These are phyloP conservation scores for Aspergillus sp. DNA, from an alignment of 2,329 filamentous ascomycete genomes.

Conservation along the genomic window DNA sequence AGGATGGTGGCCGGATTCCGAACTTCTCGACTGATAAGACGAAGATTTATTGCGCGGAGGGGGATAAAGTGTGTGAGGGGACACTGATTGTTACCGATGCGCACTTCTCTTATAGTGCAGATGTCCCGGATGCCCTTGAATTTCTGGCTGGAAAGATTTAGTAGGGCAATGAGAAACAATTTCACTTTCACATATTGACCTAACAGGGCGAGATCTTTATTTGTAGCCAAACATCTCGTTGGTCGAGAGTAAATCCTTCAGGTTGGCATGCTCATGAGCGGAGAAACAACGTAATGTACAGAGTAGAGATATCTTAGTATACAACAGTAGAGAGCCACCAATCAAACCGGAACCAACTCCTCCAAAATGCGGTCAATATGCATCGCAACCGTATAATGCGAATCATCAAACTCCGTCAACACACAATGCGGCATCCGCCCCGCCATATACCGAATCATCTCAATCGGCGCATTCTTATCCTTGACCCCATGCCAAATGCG, in stretches of 20 bases:
- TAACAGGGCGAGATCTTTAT: not conserved
- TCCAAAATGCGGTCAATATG: not conserved
- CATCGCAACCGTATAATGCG: not conserved
- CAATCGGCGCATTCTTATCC: conserved; percentile 29
- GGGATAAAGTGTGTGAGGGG: conserved; percentile 52
- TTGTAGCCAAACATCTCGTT: not conserved
- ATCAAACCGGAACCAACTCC: not conserved
- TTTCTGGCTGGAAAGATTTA: not conserved
- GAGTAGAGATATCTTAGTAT: not conserved
- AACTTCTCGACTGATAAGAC: conserved; percentile 43
- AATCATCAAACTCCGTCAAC: conserved; percentile 37
- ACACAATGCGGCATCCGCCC: conserved; percentile 33
- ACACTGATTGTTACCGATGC: conserved; percentile 41
- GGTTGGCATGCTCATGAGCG: no score
- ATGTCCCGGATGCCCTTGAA: not conserved
- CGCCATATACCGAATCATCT: conserved; percentile 40
- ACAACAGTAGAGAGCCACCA: not conserved
- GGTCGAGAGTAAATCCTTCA: not conserved
- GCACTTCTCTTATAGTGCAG: conserved; percentile 38
- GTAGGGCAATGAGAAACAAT: no score
- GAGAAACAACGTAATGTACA: not conserved
- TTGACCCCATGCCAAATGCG: conserved; percentile 31
- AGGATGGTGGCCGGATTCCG: conserved; percentile 41
- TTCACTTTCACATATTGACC: no score
- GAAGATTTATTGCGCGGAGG: conserved; percentile 48